Conservation (phyloP, 176 grass and related monocot genomes). For the Ensete glaucum region DNA sequence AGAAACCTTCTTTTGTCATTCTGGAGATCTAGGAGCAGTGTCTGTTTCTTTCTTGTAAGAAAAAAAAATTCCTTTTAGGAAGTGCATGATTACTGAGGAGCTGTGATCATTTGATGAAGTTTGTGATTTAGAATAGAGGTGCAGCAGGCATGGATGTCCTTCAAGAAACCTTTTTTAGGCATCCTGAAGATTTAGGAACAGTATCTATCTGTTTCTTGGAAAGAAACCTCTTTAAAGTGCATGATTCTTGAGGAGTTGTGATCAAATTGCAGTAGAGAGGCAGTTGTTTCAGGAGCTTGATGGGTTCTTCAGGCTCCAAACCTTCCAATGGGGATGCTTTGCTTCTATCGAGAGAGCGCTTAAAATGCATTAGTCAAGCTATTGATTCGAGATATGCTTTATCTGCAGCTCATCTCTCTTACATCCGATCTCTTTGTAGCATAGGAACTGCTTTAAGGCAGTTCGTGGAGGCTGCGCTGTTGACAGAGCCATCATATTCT, state of each 20-base stretch:
- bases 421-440: slow-evolving; percentile 53
- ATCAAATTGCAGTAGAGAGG: background rate
- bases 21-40: background rate
- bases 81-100: background rate
- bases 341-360: slow-evolving; percentile 72
- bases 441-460: slow-evolving; percentile 52
- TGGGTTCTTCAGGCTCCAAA: slow-evolving; percentile 89
- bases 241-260: background rate
- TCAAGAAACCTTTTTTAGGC: background rate
- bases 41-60: background rate
- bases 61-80: no score
- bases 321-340: slow-evolving; percentile 57
- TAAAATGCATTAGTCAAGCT: slow-evolving; percentile 44
- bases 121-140: no score
- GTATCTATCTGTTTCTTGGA: background rate
- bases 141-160: no score
- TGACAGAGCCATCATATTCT: slow-evolving; percentile 49
- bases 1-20: background rate
- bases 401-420: slow-evolving; percentile 79
- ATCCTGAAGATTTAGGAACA: background rate
- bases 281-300: slow-evolving; percentile 13
- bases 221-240: background rate
- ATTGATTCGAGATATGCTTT: slow-evolving; percentile 71
- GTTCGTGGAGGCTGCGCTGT: slow-evolving; percentile 58
- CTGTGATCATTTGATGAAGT: background rate